Percentiles rank a stretch among this genome's conserved stretches.
Evolutionary conservation across 2,329 filamentous ascomycete species (phyloP).

Genomic region (Exophiala phaeomuriformis): DNA sequence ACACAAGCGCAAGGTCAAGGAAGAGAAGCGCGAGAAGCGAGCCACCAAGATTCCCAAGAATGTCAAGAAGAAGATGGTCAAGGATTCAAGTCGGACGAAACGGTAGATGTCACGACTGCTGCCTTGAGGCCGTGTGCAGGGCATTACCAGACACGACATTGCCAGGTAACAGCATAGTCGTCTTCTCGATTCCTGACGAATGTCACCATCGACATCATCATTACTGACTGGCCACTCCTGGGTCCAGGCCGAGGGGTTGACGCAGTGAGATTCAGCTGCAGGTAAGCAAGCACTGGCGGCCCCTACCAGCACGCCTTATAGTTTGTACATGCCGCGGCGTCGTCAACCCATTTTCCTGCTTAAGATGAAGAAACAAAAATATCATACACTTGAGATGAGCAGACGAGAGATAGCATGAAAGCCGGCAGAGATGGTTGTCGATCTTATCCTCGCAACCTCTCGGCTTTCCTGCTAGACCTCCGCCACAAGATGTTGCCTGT

Average conservation of each 20-base stretch:
- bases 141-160: too few species aligned
- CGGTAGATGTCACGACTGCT: slow-evolving; percentile 12
- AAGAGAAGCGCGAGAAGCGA: slow-evolving; percentile 87
- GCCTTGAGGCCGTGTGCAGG: too few species aligned
- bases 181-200: too few species aligned
- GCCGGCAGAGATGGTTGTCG: neutral
- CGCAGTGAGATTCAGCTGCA: neutral
- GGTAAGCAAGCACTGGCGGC: slow-evolving; percentile 26
- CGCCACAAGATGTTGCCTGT: too few species aligned
- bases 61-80: slow-evolving; percentile 81
- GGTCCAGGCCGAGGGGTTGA: neutral
- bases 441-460: neutral
- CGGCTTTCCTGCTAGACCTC: neutral
- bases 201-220: neutral
- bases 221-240: neutral
- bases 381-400: slow-evolving; percentile 24
- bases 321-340: neutral
- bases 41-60: slow-evolving; percentile 96
- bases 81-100: slow-evolving; percentile 55
- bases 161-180: too few species aligned
- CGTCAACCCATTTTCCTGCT: neutral
- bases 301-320: slow-evolving; percentile 26
- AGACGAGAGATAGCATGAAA: neutral
- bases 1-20: slow-evolving; percentile 87
- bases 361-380: slow-evolving; percentile 8